A percentile compares a stretch with the other conserved stretches of the same genome.
These are phyloP conservation scores for Combretum micranthum DNA, from an alignment of 345 rosid genomes.

Conservation along the genomic window DNA sequence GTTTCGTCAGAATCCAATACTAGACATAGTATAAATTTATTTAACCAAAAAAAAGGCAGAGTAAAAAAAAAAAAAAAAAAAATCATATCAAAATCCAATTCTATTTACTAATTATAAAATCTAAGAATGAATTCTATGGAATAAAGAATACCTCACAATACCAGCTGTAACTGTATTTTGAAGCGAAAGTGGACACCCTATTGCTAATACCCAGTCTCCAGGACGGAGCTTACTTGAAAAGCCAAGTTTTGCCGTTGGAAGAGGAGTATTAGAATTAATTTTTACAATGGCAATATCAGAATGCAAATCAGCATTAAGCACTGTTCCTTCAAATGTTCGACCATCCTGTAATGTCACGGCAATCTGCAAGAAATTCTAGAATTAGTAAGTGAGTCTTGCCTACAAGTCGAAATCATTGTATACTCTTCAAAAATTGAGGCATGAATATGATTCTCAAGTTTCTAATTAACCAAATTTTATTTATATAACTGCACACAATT, in stretches of 20 bases:
- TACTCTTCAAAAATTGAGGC: not conserved
- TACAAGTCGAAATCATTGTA: not conserved
- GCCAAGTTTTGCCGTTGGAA: conserved; percentile 82
- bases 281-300: conserved; percentile 93
- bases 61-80: not conserved
- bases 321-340: conserved; percentile 73
- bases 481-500: no score
- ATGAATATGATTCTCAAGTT: no score
- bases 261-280: conserved; percentile 71
- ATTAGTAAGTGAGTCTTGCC: not conserved
- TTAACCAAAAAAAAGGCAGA: not conserved
- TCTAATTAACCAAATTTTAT: no score
- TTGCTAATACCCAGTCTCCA: conserved; percentile 90
- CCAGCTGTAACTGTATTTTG: conserved; percentile 94
- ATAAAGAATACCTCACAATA: conserved; percentile 60
- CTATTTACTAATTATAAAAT: not conserved
- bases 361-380: conserved; percentile 38
- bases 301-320: conserved; percentile 73
- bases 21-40: not conserved
- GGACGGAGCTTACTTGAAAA: conserved; percentile 80
- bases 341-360: conserved; percentile 97
- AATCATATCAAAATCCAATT: not conserved
- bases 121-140: not conserved
- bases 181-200: conserved; percentile 96
- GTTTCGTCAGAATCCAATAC: not conserved